A percentile compares a stretch with the other conserved stretches of the same genome.
Conservation (phyloP, 2,329 filamentous ascomycete species). For the Pezicula radicicola region DNA sequence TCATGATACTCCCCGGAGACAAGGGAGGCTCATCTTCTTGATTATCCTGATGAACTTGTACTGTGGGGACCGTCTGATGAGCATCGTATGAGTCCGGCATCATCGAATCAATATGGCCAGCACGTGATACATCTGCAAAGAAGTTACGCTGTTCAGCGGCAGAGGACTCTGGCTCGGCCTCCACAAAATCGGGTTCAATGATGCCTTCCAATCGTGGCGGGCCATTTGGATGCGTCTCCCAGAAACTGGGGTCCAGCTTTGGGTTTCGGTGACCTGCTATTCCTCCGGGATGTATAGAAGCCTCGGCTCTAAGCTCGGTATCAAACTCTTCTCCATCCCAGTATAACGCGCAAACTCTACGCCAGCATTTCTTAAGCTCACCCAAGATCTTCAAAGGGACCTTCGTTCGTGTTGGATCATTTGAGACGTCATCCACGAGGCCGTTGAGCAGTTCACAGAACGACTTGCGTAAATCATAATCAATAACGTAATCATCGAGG, state of each 20-base stretch:
- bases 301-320: constrained; percentile 56
- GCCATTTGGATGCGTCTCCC: constrained; percentile 39
- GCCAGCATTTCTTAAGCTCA: constrained; percentile 97
- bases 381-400: constrained; percentile 79
- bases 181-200: constrained; percentile 28
- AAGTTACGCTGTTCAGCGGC: constrained; percentile 34
- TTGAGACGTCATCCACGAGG: constrained; percentile 53
- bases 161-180: constrained; percentile 17
- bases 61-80: constrained; percentile 14
- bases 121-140: constrained; percentile 42
- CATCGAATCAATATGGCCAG: constrained; percentile 46
- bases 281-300: constrained; percentile 74
- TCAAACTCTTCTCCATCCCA: constrained; percentile 77
- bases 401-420: constrained; percentile 41
- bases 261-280: constrained; percentile 59
- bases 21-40: constrained; percentile 30
- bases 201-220: constrained; percentile 43
- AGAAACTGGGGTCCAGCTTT: constrained; percentile 51
- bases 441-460: constrained; percentile 83
- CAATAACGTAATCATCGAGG: constrained; percentile 83
- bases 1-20: constrained; percentile 56
- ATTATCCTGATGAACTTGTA: constrained; percentile 1
- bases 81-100: constrained; percentile 22
- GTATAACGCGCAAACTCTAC: constrained; percentile 81
- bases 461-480: constrained; percentile 67